These are phyloP conservation scores for Stellera chamaejasme DNA, from an alignment of 345 rosid species.

Conservation along the genomic window DNA sequence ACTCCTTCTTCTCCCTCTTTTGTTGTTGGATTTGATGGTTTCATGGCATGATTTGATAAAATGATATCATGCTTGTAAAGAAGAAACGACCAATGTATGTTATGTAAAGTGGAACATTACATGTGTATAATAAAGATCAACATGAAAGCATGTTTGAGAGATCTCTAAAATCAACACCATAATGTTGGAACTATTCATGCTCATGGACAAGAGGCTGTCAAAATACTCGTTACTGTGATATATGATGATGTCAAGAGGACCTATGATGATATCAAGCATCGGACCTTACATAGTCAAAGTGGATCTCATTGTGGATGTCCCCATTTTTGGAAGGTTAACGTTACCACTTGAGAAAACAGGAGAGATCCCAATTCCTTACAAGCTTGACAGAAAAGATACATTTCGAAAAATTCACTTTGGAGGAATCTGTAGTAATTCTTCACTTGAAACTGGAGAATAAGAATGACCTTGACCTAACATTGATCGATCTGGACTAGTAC, in stretches of 20 bases:
- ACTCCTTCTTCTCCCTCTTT: too few species aligned
- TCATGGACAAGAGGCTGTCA: conserved; percentile 91
- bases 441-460: conserved; percentile 74
- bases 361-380: conserved; percentile 93
- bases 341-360: conserved; percentile 88
- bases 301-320: conserved; percentile 83
- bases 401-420: conserved; percentile 73
- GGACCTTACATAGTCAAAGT: conserved; percentile 85
- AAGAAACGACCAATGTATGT: too few species aligned
- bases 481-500: conserved; percentile 72
- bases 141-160: too few species aligned
- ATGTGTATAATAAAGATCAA: too few species aligned
- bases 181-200: conserved; percentile 86
- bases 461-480: conserved; percentile 89
- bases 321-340: conserved; percentile 79
- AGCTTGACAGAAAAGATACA: conserved; percentile 78
- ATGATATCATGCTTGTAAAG: too few species aligned
- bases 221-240: conserved; percentile 72
- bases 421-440: conserved; percentile 78
- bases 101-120: too few species aligned
- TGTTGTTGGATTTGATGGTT: too few species aligned
- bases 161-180: too few species aligned
- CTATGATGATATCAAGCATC: conserved; percentile 73
- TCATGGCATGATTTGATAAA: too few species aligned
- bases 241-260: conserved; percentile 79